phyloP scores from a whole-genome alignment of 2,329 filamentous ascomycete species.

The Fusarium sp. region DNA sequence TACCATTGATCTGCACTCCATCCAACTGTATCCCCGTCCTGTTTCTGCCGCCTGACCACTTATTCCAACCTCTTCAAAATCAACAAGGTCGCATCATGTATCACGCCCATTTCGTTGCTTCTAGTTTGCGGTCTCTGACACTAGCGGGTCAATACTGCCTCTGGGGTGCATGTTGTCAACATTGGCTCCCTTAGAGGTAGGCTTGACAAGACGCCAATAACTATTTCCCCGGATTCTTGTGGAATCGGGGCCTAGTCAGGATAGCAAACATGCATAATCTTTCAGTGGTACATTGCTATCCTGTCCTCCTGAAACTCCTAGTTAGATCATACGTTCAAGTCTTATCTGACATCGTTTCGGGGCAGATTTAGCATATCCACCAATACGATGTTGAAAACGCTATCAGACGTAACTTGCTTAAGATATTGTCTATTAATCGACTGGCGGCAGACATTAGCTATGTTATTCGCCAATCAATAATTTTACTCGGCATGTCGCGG shows the following conservation, averaged over 20 bases:
- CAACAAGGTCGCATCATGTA: constrained; percentile 30
- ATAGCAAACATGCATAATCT: constrained; percentile 9
- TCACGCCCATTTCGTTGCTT: constrained; percentile 27
- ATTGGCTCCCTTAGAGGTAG: constrained; percentile 21
- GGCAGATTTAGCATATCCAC: constrained; percentile 12
- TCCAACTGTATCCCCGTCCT: constrained; percentile 36
- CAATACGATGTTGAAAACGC: constrained; percentile 20
- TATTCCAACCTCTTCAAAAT: constrained; percentile 41
- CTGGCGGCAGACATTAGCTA: constrained; percentile 11
- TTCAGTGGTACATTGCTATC: neutral
- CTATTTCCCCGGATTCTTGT: constrained; percentile 27
- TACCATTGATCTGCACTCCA: constrained; percentile 34
- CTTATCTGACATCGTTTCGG: constrained; percentile 19
- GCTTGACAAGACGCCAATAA: constrained; percentile 14
- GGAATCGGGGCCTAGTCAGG: constrained; percentile 7
- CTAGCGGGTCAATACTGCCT: constrained; percentile 26
- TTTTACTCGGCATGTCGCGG: constrained; percentile 25
- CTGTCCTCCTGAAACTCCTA: neutral
- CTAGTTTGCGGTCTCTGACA: constrained; percentile 12
- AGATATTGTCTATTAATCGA: constrained; percentile 21
- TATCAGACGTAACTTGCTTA: constrained; percentile 30
- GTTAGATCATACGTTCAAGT: constrained; percentile 6
- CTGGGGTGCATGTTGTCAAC: constrained; percentile 29
- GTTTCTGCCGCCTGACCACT: constrained; percentile 46
- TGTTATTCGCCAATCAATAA: constrained; percentile 29